Evolutionary conservation across 495 filamentous ascomycete species (phyloP), one percentile per base, ranked within the genome.

Genomic region (Lepraria neglecta): DNA sequence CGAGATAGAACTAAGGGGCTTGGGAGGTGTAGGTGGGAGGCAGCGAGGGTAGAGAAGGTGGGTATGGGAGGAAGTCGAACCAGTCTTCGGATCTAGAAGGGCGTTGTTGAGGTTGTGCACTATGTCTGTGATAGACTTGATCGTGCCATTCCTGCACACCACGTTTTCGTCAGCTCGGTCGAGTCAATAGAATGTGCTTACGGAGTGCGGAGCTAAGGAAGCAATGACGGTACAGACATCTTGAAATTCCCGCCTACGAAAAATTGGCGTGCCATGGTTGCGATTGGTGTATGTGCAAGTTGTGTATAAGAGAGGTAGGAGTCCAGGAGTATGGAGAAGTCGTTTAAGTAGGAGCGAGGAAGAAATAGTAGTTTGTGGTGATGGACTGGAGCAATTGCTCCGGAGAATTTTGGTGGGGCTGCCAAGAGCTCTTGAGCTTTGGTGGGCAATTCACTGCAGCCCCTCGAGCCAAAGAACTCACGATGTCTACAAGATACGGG

Each of bases 241-340:
- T 98, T 98, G 82, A 97, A 97, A 85, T 97, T 98, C 72, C 94
- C 94, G 74, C 94, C 94, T 73, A 98, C 90, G 78, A 98, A 97
- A 83, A 97, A 98, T 86, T 91, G 88, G 80, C 94, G 92, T 78
- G 84, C 80, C 91, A 95, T 96, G 70, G 52, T 83, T 61, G 64
- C 62, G 50, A 38, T 57, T 44, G 47, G 9, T 15, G 17, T 14
- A 10, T 44, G 5, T 21, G 52, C 14, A 21, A 21, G 6, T 0
- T 30, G 7, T 28, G 54, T 33, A 14, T 12, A 7, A 6, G 30
- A 15, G 57, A 21, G 3, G 12, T 11, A 5, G 5, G 9, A 17
- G 15, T 35, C 14, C 4, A 21, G n/a, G 19, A 53, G 1, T 35
- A 31, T 7, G 28, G 31, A 19, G n/a, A 54, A 15, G 10, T 3